Evolutionary conservation across 768 basidiomycete species (phyloP).

Genomic region (Mycena galopus): DNA sequence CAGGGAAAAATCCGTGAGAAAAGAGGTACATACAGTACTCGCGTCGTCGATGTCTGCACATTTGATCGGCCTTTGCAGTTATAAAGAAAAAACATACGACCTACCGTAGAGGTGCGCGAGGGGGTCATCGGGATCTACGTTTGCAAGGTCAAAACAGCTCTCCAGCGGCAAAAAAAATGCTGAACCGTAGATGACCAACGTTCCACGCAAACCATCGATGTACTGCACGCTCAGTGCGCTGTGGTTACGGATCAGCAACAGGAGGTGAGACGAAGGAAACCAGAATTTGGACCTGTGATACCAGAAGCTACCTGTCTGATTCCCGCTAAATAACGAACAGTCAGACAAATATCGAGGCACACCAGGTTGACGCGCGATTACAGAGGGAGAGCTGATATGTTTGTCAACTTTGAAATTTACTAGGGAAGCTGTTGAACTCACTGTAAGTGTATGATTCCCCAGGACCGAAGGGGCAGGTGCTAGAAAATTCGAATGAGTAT

Average conservation of each 20-base stretch:
- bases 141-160: not conserved
- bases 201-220: slow-evolving; percentile 51
- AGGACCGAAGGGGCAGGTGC: slow-evolving; percentile 17
- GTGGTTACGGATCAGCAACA: slow-evolving; percentile 36
- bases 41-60: slow-evolving; percentile 38
- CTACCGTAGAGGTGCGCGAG: slow-evolving; percentile 16
- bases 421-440: not conserved
- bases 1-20: too few species aligned
- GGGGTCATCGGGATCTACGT: slow-evolving; percentile 23
- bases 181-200: slow-evolving; percentile 38
- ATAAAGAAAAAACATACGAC: not conserved
- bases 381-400: slow-evolving; percentile 25
- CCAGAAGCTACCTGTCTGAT: slow-evolving; percentile 54
- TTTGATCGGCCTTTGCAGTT: not conserved
- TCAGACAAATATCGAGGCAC: not conserved
- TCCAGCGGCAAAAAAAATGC: not conserved
- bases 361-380: not conserved
- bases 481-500: not conserved
- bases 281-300: slow-evolving; percentile 29
- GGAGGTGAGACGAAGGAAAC: not conserved
- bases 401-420: not conserved
- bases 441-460: slow-evolving; percentile 23
- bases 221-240: slow-evolving; percentile 52
- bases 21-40: slow-evolving; percentile 41
- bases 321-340: slow-evolving; percentile 10